Conservation (phyloP, 2,329 filamentous ascomycete species). For the Kalmusia sp. region DNA sequence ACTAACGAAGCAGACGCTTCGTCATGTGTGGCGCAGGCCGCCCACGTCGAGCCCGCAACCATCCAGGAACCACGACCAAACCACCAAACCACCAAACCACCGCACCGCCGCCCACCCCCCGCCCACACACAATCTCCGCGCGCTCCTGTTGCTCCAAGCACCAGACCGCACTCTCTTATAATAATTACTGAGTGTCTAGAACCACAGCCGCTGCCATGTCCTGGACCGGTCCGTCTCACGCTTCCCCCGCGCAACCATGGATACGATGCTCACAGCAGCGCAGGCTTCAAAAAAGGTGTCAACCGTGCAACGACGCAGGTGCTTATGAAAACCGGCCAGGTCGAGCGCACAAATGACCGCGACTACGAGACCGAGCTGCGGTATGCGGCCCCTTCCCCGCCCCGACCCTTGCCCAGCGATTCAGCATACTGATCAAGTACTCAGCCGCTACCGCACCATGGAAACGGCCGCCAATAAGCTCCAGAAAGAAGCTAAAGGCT, state of each 20-base stretch:
- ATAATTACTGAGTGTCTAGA: constrained; percentile 3
- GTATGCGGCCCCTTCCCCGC: constrained; percentile 51
- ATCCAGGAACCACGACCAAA: constrained; percentile 16
- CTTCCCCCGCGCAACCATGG: constrained; percentile 10
- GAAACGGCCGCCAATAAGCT: constrained; percentile 89
- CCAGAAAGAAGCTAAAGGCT: constrained; percentile 98
- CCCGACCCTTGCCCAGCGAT: background rate
- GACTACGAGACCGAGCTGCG: constrained; percentile 98
- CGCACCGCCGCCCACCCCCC: constrained; percentile 2
- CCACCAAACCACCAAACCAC: constrained; percentile 12
- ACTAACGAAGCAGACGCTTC: constrained; percentile 23
- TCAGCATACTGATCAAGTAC: constrained; percentile 7
- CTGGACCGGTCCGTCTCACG: constrained; percentile 63
- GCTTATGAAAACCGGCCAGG: constrained; percentile 99
- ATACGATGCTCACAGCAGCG: constrained; percentile 28
- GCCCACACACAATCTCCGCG: background rate
- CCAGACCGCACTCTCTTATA: background rate
- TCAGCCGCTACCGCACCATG: constrained; percentile 94
- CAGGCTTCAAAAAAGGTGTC: constrained; percentile 94
- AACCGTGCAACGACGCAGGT: constrained; percentile 99
- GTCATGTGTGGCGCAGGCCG: constrained; percentile 35
- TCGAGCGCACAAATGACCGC: constrained; percentile 97
- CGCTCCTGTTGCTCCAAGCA: background rate
- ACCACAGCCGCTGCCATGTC: constrained; percentile 43
- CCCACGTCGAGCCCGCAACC: constrained; percentile 12